A percentile compares a stretch with the other conserved stretches of the same genome.
Evolutionary conservation across 192 early-diverging fungal species (phyloP).

Genomic region (Mortierella alpina): DNA sequence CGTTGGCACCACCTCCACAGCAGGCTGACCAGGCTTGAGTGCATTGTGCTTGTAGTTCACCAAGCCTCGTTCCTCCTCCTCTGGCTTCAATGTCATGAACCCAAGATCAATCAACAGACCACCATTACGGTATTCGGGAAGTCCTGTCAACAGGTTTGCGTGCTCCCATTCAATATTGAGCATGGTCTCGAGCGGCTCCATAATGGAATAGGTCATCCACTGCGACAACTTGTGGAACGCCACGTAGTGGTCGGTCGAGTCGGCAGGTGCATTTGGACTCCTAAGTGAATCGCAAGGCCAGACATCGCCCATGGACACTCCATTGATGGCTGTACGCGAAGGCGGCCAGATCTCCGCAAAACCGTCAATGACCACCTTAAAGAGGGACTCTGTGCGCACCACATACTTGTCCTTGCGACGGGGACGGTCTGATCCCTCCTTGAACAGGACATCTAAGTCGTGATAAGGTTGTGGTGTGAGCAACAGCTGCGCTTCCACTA

Average conservation of each 20-base stretch:
- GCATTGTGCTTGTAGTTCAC: constrained; percentile 59
- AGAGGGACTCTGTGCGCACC: constrained; percentile 78
- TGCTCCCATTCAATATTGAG: constrained; percentile 61
- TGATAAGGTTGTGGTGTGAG: not conserved
- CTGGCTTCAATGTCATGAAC: constrained; percentile 72
- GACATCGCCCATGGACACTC: constrained; percentile 87
- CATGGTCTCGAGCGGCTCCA: constrained; percentile 78
- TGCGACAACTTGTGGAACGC: constrained; percentile 95
- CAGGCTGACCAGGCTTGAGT: constrained; percentile 25
- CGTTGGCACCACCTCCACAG: constrained; percentile 64
- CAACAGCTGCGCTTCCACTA: not conserved
- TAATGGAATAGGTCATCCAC: constrained; percentile 94
- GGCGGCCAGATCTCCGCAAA: constrained; percentile 89
- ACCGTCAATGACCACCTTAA: constrained; percentile 83
- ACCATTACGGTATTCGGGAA: constrained; percentile 87
- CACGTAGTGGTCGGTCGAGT: constrained; percentile 64
- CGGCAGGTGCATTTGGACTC: constrained; percentile 6
- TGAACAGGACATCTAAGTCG: constrained; percentile 74
- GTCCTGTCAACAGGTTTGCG: constrained; percentile 80
- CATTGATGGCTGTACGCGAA: constrained; percentile 80
- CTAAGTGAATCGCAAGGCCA: constrained; percentile 80
- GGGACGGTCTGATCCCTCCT: constrained; percentile 60
- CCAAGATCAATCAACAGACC: constrained; percentile 91
- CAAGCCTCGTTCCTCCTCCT: constrained; percentile 68
- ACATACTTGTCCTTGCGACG: constrained; percentile 57